A percentile compares a stretch with the other conserved stretches of the same genome.
phyloP scores from a whole-genome alignment of 495 filamentous ascomycete species.

The Mytilinidion resinicola region DNA sequence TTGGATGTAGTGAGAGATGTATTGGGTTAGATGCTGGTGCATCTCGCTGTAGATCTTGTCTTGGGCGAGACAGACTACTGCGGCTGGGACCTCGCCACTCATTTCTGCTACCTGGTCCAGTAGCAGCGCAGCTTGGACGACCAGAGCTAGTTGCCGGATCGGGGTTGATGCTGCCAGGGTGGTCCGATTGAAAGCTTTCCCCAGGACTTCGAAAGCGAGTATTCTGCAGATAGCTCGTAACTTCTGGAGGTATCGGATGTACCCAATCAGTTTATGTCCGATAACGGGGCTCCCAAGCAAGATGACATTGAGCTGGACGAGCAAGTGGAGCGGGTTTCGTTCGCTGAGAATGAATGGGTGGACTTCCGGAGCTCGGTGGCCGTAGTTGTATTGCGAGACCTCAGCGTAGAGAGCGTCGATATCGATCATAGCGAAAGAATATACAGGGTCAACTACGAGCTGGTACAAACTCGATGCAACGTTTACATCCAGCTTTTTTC shows the following conservation, averaged over 20 bases:
- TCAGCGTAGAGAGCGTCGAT: constrained; percentile 7
- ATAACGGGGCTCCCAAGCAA: constrained; percentile 6
- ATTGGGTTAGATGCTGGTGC: constrained; percentile 8
- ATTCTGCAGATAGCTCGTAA: constrained; percentile 1
- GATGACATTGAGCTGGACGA: constrained; percentile 6
- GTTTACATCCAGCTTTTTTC: too few relatives aligned
- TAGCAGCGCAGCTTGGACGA: constrained; percentile 5
- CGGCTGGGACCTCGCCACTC: neutral
- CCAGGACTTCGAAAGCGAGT: constrained; percentile 6
- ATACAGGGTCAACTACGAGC: too few relatives aligned
- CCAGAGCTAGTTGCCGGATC: constrained; percentile 2
- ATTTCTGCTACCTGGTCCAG: constrained; percentile 14
- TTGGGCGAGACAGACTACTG: neutral
- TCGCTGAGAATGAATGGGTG: constrained; percentile 10
- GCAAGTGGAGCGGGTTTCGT: constrained; percentile 6
- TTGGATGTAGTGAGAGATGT: constrained; percentile 7
- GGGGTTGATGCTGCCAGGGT: neutral
- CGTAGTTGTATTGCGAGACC: constrained; percentile 4
- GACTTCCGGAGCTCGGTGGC: neutral
- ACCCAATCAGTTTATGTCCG: constrained; percentile 1
- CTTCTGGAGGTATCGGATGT: constrained; percentile 5
- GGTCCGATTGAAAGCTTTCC: constrained; percentile 2
- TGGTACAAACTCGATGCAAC: neutral
- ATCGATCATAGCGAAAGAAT: too few relatives aligned
- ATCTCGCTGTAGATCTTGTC: constrained; percentile 6